Conservation (phyloP, 805 yeast species). For the Ogataea allantospora region DNA sequence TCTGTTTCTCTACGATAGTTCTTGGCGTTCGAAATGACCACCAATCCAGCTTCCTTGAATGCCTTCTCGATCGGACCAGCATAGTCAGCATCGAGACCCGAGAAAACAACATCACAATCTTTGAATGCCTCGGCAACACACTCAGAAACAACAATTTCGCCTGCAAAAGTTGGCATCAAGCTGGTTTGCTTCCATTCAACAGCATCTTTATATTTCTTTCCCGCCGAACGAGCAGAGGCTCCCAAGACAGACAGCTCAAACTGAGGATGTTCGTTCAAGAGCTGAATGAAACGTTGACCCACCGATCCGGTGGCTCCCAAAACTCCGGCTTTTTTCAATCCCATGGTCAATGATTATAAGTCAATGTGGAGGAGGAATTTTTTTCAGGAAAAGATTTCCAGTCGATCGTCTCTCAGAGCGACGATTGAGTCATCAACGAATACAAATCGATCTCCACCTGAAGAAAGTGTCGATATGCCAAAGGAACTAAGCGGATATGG, state of each 20-base stretch:
- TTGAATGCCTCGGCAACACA: slow-evolving; percentile 76
- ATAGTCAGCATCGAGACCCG: slow-evolving; percentile 88
- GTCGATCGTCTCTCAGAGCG: slow-evolving; percentile 8
- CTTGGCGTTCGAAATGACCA: slow-evolving; percentile 91
- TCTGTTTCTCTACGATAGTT: slow-evolving; percentile 85
- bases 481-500: slow-evolving; percentile 11
- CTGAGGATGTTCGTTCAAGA: slow-evolving; percentile 84
- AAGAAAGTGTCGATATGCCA: background rate
- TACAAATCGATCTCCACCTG: slow-evolving; percentile 12
- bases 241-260: slow-evolving; percentile 84
- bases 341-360: slow-evolving; percentile 9
- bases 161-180: slow-evolving; percentile 67
- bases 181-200: slow-evolving; percentile 93
- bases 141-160: slow-evolving; percentile 64
- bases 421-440: slow-evolving; percentile 10
- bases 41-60: slow-evolving; percentile 77
- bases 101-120: slow-evolving; percentile 91
- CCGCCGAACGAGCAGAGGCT: slow-evolving; percentile 93
- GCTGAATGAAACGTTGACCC: slow-evolving; percentile 90
- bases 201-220: slow-evolving; percentile 80
- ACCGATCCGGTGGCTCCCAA: slow-evolving; percentile 98
- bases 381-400: slow-evolving; percentile 5
- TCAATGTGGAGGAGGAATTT: background rate
- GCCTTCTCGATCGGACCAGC: slow-evolving; percentile 92
- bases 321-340: slow-evolving; percentile 69